Base-by-base conservation (phyloP, 768 basidiomycete species). In the Boletus insuetus region DNA sequence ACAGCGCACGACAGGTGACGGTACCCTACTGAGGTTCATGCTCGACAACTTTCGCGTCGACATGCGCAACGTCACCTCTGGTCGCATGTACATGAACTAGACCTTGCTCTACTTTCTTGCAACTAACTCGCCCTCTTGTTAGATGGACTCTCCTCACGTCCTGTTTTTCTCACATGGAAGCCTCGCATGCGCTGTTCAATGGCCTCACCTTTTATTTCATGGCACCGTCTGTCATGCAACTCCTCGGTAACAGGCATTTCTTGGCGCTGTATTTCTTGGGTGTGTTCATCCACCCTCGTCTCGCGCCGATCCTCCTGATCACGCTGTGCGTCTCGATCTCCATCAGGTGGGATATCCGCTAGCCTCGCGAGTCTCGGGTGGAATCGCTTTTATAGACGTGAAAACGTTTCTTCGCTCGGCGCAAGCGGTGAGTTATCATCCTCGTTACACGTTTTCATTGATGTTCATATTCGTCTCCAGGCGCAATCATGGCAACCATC, bases 141-240 rank as follows among this genome's bases (percentile, higher is more conserved):
- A 93, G 91, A 65, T 92, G 89, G 88, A 90, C 88, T 0, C 73
- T 84, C 24, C 59, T 91, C 11, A 88, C 90, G 0, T 74, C 81
- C 17, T 78, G 76, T 55, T 93, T 94, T 74, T 89, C 89, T 5
- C 89, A 92, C 62, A 69, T 77, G 59, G 75, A 79, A 29, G 38
- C 77, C n/a, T 58, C 66, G 1, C 90, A 92, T 64, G 79, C 88
- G 4, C 58, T 89, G n/a, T 77, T 90, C 68, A 92, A 92, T 63
- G 83, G 82, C n/a, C 79, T 90, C 64, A 84, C 86, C 0, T 89
- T 83, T 70, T 90, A 78, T 70, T 92, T 88, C 73, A 82, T 91
- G 80, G 87, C 85, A 0, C 82, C 78, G 2, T 70, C 82, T 3
- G 82, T 89, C 45, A 75, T 92, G 26, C 62, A 71, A 17, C 71